phyloP scores from a whole-genome alignment of 768 basidiomycete species.

The Pulveroboletus sp. region DNA sequence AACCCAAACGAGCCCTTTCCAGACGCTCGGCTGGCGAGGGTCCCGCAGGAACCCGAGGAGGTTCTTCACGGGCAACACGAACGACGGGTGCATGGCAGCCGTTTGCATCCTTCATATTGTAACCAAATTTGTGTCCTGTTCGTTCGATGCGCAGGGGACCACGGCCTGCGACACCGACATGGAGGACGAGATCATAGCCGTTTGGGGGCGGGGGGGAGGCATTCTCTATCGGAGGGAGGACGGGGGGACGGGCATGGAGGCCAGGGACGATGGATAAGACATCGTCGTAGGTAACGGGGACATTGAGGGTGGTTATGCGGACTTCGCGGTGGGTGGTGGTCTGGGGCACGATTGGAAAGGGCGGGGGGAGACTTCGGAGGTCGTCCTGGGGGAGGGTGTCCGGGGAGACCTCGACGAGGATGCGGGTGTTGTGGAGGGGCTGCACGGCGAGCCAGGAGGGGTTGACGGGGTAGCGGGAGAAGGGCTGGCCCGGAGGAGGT shows the following conservation, averaged over 20 bases:
- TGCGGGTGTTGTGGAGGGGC: slow-evolving; percentile 54
- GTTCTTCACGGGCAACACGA: slow-evolving; percentile 29
- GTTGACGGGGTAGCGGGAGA: slow-evolving; percentile 53
- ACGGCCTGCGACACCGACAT: slow-evolving; percentile 65
- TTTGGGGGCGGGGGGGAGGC: slow-evolving; percentile 38
- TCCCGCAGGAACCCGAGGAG: slow-evolving; percentile 13
- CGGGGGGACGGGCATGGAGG: slow-evolving; percentile 59
- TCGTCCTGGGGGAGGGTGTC: slow-evolving; percentile 20
- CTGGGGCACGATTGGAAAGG: slow-evolving; percentile 2
- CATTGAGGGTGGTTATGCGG: slow-evolving; percentile 55
- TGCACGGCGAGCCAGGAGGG: slow-evolving; percentile 73
- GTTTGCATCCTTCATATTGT: slow-evolving; percentile 64
- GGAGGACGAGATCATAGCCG: slow-evolving; percentile 70
- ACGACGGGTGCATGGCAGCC: slow-evolving; percentile 52
- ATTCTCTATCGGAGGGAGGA: slow-evolving; percentile 39
- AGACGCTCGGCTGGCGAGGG: slow-evolving; percentile 26
- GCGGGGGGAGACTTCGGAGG: slow-evolving; percentile 1
- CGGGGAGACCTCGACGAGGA: slow-evolving; percentile 39
- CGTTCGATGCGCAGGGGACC: slow-evolving; percentile 65
- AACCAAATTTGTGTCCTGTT: slow-evolving; percentile 64
- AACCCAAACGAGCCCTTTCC: slow-evolving; percentile 31
- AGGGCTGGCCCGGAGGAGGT: slow-evolving; percentile 43
- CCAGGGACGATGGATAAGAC: slow-evolving; percentile 55
- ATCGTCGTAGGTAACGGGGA: slow-evolving; percentile 59
- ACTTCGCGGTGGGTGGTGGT: slow-evolving; percentile 38